Evolutionary conservation across 345 rosid genomes (phyloP).

Genomic region (Punica granatum): DNA sequence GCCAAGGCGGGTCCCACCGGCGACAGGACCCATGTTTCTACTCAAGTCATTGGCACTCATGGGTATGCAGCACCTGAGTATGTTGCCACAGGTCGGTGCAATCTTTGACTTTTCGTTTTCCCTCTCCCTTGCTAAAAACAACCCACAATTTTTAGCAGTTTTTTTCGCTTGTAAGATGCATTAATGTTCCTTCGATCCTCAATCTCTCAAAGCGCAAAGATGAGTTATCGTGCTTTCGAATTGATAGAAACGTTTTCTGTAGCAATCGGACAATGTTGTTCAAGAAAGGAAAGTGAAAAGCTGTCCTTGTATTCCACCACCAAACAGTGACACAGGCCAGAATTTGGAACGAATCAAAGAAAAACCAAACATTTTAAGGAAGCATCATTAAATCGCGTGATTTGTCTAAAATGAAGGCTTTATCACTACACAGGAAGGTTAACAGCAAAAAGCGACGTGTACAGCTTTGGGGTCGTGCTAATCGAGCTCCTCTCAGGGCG

Average conservation of each 20-base stretch:
- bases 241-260: neutral
- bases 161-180: too few species aligned
- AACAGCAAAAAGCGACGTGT: conserved; percentile 87
- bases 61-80: conserved; percentile 98
- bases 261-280: neutral
- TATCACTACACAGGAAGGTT: conserved; percentile 56
- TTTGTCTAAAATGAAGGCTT: conserved; percentile 1
- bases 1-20: conserved; percentile 99
- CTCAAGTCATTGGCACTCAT: conserved; percentile 92
- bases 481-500: conserved; percentile 81
- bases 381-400: too few species aligned
- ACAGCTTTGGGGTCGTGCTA: conserved; percentile 90
- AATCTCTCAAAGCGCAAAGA: neutral
- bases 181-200: neutral
- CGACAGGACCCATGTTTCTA: conserved; percentile 89
- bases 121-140: neutral
- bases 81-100: conserved; percentile 78
- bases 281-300: neutral
- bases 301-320: neutral
- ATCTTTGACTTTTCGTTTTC: neutral
- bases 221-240: neutral
- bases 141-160: neutral
- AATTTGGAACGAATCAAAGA: neutral
- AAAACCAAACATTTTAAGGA: neutral
- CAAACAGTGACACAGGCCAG: neutral